Conservation (phyloP, 2,329 filamentous ascomycete genomes). For the Ascochyta koolunga region DNA sequence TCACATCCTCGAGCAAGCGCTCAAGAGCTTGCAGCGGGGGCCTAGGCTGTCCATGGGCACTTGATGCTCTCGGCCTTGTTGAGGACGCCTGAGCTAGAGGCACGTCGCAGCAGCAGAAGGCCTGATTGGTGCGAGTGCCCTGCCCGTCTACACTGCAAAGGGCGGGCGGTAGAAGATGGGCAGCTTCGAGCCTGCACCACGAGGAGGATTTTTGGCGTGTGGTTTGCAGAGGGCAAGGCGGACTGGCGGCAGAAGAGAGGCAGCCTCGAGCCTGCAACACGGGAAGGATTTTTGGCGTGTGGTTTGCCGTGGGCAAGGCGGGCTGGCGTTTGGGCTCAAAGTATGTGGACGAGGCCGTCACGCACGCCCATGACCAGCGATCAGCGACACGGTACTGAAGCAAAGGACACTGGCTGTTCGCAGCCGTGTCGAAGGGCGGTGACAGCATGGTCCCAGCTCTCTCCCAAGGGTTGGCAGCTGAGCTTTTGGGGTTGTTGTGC, state of each 20-base stretch:
- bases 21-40: neutral
- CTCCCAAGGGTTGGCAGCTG: neutral
- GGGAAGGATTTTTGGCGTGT: constrained; percentile 2
- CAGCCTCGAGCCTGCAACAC: constrained; percentile 11
- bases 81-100: constrained; percentile 1
- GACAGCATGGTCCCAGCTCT: neutral
- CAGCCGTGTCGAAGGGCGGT: neutral
- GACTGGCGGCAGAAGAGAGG: neutral
- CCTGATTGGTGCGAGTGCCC: constrained; percentile 11
- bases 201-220: constrained; percentile 5
- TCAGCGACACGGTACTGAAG: neutral
- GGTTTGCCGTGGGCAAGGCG: constrained; percentile 1
- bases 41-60: neutral
- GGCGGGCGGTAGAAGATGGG: neutral
- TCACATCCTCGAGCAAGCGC: neutral
- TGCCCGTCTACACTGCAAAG: constrained; percentile 4
- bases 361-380: neutral
- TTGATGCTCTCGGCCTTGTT: constrained; percentile 7
- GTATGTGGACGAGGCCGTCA: neutral
- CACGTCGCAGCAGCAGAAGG: constrained; percentile 7
- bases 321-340: neutral
- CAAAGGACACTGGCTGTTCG: neutral
- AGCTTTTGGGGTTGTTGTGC: constrained; percentile 10
- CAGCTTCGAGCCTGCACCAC: constrained; percentile 9
- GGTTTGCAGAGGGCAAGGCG: neutral